Base-by-base conservation (phyloP, 2,329 filamentous ascomycete genomes). In the Pyricularia pennisetigena region DNA sequence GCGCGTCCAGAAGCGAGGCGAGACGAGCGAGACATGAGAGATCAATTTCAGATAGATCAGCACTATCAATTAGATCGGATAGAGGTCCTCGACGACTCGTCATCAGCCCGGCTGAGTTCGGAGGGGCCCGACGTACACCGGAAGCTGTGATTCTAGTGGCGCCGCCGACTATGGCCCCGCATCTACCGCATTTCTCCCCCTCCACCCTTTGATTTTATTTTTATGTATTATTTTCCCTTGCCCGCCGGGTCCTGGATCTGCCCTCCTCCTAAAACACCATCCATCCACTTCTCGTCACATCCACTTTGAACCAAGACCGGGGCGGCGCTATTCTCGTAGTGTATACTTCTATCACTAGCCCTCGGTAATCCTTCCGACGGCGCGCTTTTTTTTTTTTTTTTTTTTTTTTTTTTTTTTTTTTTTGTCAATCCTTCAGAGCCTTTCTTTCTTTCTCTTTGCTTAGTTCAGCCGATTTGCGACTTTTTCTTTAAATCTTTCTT, bases 221-320 rank as follows among this genome's bases (percentile, higher is more conserved):
- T 61, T 24, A 10, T 61, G 20, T 61, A 12, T 24, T 61, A 35
- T 61, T 26, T 61, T 12, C 12, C 24, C 8, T 62, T 62, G 59
- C 24, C 24, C 59, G 14, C 14, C 59, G 59, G 41, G 23, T 62
- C 57, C 57, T 62, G 24, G 24, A 28, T 62, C 59, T 26, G 24
- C 59, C 59, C 59, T 62, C 24, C 12, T 28, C 14, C 9, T 28
- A 62, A 62, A 62, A 62, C 24, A 62, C 59, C 59, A 16, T 62
- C 59, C 59, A 62, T 62, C 59, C 59, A 62, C 24, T 49, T 49
- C 41, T 62, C 20, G 59, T 62, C 59, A 62, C 59, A 62, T 62
- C 59, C 59, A 62, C 59, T 62, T 49, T 49, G 9, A 28, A 28
- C 59, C 59, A 62, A 62, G 59, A 61, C 57, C 57, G n/a, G 57